Evolutionary conservation across 305 asterid species (phyloP).

Genomic region (Fraxinus platypoda): DNA sequence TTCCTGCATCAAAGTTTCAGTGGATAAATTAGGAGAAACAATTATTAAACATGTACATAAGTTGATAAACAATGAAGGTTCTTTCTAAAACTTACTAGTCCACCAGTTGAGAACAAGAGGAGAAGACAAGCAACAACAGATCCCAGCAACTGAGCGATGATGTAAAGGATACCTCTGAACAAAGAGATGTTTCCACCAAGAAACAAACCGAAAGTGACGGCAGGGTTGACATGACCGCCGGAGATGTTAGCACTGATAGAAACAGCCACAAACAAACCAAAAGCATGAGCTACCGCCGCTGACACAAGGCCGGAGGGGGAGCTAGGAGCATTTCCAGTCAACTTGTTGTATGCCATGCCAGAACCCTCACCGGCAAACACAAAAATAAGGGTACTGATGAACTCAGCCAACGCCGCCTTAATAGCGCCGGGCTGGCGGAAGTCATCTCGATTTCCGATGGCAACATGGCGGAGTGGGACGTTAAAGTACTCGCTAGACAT

Average conservation of each 20-base stretch:
- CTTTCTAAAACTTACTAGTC: slow-evolving; percentile 24
- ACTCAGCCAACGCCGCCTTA: slow-evolving; percentile 56
- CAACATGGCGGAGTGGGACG: slow-evolving; percentile 45
- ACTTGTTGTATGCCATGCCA: slow-evolving; percentile 46
- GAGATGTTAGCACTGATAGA: slow-evolving; percentile 49
- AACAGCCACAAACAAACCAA: slow-evolving; percentile 52
- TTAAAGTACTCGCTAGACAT: slow-evolving; percentile 50
- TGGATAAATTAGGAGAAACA: not conserved
- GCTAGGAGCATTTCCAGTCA: slow-evolving; percentile 30
- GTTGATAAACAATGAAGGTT: not conserved
- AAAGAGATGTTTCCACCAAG: slow-evolving; percentile 58
- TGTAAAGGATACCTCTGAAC: slow-evolving; percentile 46
- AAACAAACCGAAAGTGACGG: slow-evolving; percentile 51
- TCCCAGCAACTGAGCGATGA: slow-evolving; percentile 51
- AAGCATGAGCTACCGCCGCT: slow-evolving; percentile 49
- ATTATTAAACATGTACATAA: not conserved
- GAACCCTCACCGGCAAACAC: slow-evolving; percentile 59
- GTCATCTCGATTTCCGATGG: slow-evolving; percentile 41
- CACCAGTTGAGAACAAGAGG: slow-evolving; percentile 44
- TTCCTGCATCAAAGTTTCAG: slow-evolving; percentile 15
- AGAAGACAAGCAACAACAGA: slow-evolving; percentile 37
- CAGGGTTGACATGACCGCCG: slow-evolving; percentile 66
- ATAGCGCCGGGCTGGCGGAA: slow-evolving; percentile 47
- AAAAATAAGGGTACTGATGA: slow-evolving; percentile 48
- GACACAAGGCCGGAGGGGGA: slow-evolving; percentile 42